Conservation (phyloP, 306 rosid genomes). For the Citrullus mucosospermus region DNA sequence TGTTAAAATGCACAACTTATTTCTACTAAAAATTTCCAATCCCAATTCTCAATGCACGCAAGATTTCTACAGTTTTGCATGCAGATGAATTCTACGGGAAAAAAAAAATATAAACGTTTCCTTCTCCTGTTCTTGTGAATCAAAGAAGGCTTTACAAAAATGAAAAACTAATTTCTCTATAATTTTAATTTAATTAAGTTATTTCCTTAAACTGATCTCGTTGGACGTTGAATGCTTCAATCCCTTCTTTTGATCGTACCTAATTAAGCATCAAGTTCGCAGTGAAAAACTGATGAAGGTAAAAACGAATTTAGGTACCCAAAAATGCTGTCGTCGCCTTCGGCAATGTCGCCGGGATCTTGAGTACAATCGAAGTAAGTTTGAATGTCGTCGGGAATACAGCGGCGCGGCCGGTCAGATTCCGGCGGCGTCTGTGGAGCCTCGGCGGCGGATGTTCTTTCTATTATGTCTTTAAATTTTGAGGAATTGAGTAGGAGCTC, state of each 20-base stretch:
- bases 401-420: conserved; percentile 30
- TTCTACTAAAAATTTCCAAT: background rate
- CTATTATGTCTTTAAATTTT: conserved; percentile 52
- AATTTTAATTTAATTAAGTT: background rate
- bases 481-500: conserved; percentile 42
- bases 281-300: conserved; percentile 46
- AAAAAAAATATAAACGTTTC: background rate
- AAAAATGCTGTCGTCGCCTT: conserved; percentile 56
- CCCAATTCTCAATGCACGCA: background rate
- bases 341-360: conserved; percentile 28
- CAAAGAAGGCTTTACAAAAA: background rate
- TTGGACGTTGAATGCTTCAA: background rate
- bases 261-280: conserved; percentile 40
- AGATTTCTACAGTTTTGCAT: background rate
- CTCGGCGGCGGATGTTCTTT: conserved; percentile 22
- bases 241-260: background rate
- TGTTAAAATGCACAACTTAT: background rate
- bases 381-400: conserved; percentile 78
- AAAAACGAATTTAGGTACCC: conserved; percentile 39
- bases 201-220: background rate
- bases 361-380: conserved; percentile 56
- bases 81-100: background rate
- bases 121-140: background rate
- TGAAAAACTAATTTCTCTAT: background rate
- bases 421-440: conserved; percentile 16